Evolutionary conservation across 768 basidiomycete genomes (phyloP).

Genomic region (Heimioporus sp.): DNA sequence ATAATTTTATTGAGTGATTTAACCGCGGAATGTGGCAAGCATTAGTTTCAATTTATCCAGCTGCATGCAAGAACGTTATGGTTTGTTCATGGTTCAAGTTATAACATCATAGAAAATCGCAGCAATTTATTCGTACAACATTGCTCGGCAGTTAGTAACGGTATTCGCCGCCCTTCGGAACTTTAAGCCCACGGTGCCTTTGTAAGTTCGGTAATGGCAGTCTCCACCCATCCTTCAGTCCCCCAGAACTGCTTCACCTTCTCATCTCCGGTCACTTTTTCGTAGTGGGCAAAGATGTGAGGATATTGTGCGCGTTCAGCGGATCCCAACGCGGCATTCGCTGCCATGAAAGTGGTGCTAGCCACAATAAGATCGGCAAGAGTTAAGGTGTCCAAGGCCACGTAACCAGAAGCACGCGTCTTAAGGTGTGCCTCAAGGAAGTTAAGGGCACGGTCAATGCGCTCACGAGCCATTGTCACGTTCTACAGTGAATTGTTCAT

Average conservation of each 20-base stretch:
- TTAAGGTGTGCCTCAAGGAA: conserved; percentile 15
- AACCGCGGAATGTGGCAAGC: not conserved
- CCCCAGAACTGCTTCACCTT: conserved; percentile 7
- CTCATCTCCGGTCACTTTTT: conserved; percentile 15
- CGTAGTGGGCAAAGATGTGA: conserved; percentile 8
- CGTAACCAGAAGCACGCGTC: conserved; percentile 8
- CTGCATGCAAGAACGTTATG: no score
- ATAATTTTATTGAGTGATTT: no score
- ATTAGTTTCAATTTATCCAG: no score
- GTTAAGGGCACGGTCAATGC: conserved; percentile 3
- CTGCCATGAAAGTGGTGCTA: not conserved
- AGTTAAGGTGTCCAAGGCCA: conserved; percentile 13
- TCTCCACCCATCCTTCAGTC: not conserved
- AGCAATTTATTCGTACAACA: no score
- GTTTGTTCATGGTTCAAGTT: no score
- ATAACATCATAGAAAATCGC: no score
- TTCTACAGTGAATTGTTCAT: no score
- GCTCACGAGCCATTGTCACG: not conserved
- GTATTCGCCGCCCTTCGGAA: no score
- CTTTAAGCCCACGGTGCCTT: no score
- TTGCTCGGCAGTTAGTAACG: no score
- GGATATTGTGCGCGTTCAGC: conserved; percentile 15
- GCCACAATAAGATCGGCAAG: conserved; percentile 20
- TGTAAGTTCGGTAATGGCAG: no score
- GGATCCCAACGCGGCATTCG: conserved; percentile 1